Base-by-base conservation (phyloP, 768 basidiomycete genomes). In the Lentinus tigrinus region DNA sequence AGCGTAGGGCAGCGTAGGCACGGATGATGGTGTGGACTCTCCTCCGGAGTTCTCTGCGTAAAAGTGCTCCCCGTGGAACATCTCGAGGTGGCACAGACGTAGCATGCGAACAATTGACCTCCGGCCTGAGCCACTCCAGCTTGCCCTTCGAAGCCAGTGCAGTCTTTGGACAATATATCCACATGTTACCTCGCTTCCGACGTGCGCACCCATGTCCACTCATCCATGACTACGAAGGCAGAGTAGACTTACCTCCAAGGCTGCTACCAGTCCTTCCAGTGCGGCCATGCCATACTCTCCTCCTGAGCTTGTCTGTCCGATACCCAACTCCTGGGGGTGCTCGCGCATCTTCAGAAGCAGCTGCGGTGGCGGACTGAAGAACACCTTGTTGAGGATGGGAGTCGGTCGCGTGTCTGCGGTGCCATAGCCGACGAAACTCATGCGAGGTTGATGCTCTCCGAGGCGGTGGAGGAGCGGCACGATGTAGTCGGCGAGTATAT, bases 241-340 rank as follows among this genome's bases (percentile, higher is more conserved):
- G 1, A 31, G 11, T 11, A 7, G 31, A 53, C 64, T 23, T 31
- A 65, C 64, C 52, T 65, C 64, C 6, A 56, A 27, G 31, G 83
- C 85, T 17, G 88, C 85, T 14, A 87, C 84, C 13, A 89, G 69
- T 8, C 85, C 89, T 57, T 91, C 89, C 7, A 91, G 72, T 4
- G 85, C 84, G 26, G 87, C 85, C 80, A 89, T 79, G 1, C 88
- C 88, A 3, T 59, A 47, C 10, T 52, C 54, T 9, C 57, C 69
- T 8, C 68, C 65, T 1, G 77, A 78, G 6, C 80, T 80, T 1
- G 82, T 82, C 56, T 76, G 72, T 3, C 88, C 88, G 17, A 90
- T 75, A 2, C 85, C 87, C 6, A 87, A 70, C 31, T 76, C 78
- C 11, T 66, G 61, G 3, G 80, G 76, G 0, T 83, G 78, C 17